Conservation (phyloP, 768 basidiomycete genomes). For the Hydnomerulius pinastri region DNA sequence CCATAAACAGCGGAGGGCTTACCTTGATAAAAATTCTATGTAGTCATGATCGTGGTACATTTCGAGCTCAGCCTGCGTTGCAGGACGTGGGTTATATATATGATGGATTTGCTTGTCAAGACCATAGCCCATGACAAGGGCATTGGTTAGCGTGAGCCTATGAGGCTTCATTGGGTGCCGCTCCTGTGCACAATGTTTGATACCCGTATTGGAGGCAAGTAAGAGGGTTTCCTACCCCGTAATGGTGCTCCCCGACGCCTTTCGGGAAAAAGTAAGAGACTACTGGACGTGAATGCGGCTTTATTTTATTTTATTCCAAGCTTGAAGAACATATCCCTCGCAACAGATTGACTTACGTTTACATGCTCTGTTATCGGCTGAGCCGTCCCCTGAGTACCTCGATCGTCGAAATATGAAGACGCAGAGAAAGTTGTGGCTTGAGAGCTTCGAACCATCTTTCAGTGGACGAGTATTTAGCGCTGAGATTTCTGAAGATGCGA, state of each 20-base stretch:
- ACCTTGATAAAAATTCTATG: conserved; percentile 93
- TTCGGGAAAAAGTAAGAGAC: conserved; percentile 97
- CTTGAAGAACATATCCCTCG: neutral
- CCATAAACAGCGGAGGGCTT: conserved; percentile 23
- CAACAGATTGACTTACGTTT: conserved; percentile 52
- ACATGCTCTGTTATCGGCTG: conserved; percentile 80
- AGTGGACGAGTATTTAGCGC: neutral
- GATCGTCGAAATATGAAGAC: conserved; percentile 73
- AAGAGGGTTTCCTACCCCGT: conserved; percentile 65
- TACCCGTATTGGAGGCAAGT: neutral
- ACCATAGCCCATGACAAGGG: conserved; percentile 94
- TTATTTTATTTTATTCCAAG: conserved; percentile 26
- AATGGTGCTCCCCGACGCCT: conserved; percentile 93
- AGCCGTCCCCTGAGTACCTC: conserved; percentile 68
- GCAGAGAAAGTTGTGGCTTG: conserved; percentile 67
- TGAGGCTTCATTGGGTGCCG: conserved; percentile 99
- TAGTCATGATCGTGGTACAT: conserved; percentile 95
- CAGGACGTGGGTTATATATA: conserved; percentile 85
- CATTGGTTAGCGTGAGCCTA: conserved; percentile 92
- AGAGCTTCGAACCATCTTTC: conserved; percentile 36
- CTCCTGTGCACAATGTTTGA: conserved; percentile 56
- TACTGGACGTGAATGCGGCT: conserved; percentile 56
- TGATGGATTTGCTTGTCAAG: conserved; percentile 93
- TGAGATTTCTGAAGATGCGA: neutral
- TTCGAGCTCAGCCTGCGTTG: conserved; percentile 87